Conservation (phyloP, 176 grass and related monocot species). For the Zea luxurians region DNA sequence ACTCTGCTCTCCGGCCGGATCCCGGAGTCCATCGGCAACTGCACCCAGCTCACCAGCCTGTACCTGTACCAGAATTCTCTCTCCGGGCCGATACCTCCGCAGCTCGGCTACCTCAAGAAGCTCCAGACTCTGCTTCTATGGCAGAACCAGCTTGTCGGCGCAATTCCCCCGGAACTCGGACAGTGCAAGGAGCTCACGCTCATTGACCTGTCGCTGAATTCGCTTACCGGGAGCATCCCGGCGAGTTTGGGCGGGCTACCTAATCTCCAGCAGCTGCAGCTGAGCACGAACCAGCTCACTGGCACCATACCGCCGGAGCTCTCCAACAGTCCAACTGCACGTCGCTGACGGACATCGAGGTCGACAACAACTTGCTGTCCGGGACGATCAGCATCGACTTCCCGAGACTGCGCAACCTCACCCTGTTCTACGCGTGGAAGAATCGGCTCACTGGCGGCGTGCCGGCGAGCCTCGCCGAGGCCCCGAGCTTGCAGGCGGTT, state of each 20-base stretch:
- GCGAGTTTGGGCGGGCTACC: conserved; percentile 48
- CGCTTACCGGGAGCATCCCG: conserved; percentile 71
- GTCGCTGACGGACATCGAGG: conserved; percentile 68
- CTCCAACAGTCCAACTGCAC: conserved; percentile 90
- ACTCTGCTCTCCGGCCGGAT: conserved; percentile 69
- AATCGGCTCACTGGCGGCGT: conserved; percentile 80
- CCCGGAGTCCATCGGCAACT: conserved; percentile 86
- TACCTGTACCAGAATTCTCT: conserved; percentile 96
- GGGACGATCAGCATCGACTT: conserved; percentile 81
- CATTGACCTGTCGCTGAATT: conserved; percentile 83
- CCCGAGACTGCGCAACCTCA: conserved; percentile 63
- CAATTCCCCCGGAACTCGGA: conserved; percentile 71
- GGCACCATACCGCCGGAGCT: conserved; percentile 71
- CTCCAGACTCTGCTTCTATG: conserved; percentile 85
- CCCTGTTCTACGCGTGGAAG: conserved; percentile 95
- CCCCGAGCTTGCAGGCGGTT: conserved; percentile 62
- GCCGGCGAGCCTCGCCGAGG: conserved; percentile 62
- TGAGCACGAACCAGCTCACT: conserved; percentile 87
- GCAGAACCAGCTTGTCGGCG: conserved; percentile 87
- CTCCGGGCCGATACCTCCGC: conserved; percentile 61
- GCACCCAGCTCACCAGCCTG: conserved; percentile 78
- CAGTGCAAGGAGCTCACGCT: conserved; percentile 62
- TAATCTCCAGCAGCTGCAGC: conserved; percentile 81
- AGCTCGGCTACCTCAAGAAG: conserved; percentile 58
- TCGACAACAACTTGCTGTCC: conserved; percentile 90